Base-by-base conservation (phyloP, 1,284 basidiomycete genomes). In the Sanguinoderma infundibulare region DNA sequence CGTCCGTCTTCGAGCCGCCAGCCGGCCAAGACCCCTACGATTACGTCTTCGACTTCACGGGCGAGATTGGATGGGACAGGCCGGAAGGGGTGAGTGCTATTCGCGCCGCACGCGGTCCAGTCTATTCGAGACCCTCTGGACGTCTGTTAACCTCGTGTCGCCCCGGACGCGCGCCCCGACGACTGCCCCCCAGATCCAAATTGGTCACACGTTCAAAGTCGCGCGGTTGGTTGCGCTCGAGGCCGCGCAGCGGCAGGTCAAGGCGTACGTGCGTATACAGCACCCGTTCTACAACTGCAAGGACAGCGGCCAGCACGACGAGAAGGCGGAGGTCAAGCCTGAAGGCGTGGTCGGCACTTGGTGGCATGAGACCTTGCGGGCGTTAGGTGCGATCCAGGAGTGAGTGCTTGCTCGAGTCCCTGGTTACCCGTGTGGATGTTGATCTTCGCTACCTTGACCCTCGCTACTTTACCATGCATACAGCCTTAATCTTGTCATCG, bases 291-390 rank as follows among this genome's bases (percentile, higher is more conserved):
- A 96, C 76, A 89, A 93, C 67, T 90, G 90, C 32, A 80, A 86
- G 5, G 84, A 84, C 61, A 92, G 90, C 74, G 80, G 83, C 28
- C 69, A 81, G 14, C 85, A 90, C 63, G 78, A 84, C 51, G 94
- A 95, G 78, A 89, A 87, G 71, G 88, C 91, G 61, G 87, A 91
- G 62, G 77, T 90, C 38, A 90, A 90, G 70, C 94, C 94, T 0
- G 79, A 84, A 52, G 90, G 88, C 34, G 82, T 87, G 5, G 78
- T 89, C 57, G 94, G 94, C 12, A 85, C 82, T 24, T 96, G 94
- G 94, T 96, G 94, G 93, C 94, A 96, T 70, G 94, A 96, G 79
- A 86, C 90, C 1, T 76, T 94, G 42, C 84, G 94, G 35, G 87
- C 86, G 67, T 73, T 96, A 62, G 92, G 87, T 39, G 83, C 84